phyloP scores from a whole-genome alignment of 2,329 filamentous ascomycete genomes.

The Botrytis paeoniae region DNA sequence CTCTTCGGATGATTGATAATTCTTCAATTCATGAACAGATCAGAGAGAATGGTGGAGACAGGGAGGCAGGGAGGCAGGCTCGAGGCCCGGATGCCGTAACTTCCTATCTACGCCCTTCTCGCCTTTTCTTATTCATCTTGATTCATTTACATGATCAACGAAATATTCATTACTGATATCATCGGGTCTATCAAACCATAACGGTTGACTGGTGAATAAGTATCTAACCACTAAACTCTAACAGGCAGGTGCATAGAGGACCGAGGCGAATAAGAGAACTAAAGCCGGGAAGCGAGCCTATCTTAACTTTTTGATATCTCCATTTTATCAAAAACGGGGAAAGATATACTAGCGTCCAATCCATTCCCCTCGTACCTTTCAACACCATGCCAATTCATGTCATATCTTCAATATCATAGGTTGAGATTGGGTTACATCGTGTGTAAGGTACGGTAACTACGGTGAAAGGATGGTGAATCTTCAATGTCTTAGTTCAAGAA shows the following conservation, averaged over 20 bases:
- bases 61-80: not conserved
- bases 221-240: not conserved
- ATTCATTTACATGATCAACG: not conserved
- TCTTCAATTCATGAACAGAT: not conserved
- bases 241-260: slow-evolving; percentile 1
- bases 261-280: not conserved
- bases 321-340: slow-evolving; percentile 5
- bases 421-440: not conserved
- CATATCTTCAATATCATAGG: not conserved
- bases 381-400: not conserved
- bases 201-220: not conserved
- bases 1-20: not conserved
- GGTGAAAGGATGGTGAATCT: slow-evolving; percentile 1
- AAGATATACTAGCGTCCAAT: not conserved
- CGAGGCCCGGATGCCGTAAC: no score
- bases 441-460: not conserved
- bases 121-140: not conserved
- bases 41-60: not conserved
- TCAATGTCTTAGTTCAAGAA: not conserved
- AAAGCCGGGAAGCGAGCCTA: slow-evolving; percentile 7
- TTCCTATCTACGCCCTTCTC: not conserved
- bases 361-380: slow-evolving; percentile 3
- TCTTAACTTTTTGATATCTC: not conserved
- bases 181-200: not conserved
- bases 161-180: slow-evolving; percentile 7